These are phyloP conservation scores for Drechslera avenae DNA, from an alignment of 2,329 filamentous ascomycete species.

Conservation along the genomic window DNA sequence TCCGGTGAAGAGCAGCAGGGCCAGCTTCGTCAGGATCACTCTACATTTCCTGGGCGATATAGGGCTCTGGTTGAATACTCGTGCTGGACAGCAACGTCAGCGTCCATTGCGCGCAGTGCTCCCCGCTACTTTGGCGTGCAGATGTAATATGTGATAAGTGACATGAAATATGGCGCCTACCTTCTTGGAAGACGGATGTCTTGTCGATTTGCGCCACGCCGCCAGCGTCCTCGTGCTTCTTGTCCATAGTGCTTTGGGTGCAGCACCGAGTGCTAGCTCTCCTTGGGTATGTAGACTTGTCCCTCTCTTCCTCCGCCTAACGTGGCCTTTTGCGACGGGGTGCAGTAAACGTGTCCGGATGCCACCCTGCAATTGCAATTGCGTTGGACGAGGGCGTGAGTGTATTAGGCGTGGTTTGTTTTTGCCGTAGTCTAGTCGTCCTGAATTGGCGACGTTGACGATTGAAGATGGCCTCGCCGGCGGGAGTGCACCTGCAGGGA, in stretches of 20 bases:
- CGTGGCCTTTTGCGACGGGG: slow-evolving; percentile 41
- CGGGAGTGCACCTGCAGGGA: slow-evolving; percentile 38
- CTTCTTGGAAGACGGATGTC: slow-evolving; percentile 98
- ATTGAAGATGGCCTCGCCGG: slow-evolving; percentile 40
- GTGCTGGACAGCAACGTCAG: slow-evolving; percentile 64
- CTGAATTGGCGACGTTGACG: slow-evolving; percentile 46
- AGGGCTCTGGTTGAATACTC: slow-evolving; percentile 95
- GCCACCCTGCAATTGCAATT: slow-evolving; percentile 15
- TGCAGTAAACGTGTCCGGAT: slow-evolving; percentile 12
- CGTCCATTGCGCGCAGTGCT: slow-evolving; percentile 8
- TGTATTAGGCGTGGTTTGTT: slow-evolving; percentile 4
- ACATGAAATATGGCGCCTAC: slow-evolving; percentile 61
- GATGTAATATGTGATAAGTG: slow-evolving; percentile 8
- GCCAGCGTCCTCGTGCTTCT: slow-evolving; percentile 98
- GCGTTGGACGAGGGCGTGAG: slow-evolving; percentile 1
- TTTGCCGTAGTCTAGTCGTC: slow-evolving; percentile 18
- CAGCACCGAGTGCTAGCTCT: slow-evolving; percentile 33
- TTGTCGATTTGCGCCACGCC: slow-evolving; percentile 96
- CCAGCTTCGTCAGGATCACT: slow-evolving; percentile 90
- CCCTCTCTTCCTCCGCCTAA: slow-evolving; percentile 41
- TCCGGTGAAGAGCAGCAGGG: slow-evolving; percentile 92
- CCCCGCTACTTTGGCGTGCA: slow-evolving; percentile 5
- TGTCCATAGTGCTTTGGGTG: slow-evolving; percentile 58
- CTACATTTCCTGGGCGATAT: slow-evolving; percentile 97
- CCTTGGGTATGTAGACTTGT: slow-evolving; percentile 27